Base-by-base conservation (phyloP, 139 green algal genomes). In the Haematococcus sp. region DNA sequence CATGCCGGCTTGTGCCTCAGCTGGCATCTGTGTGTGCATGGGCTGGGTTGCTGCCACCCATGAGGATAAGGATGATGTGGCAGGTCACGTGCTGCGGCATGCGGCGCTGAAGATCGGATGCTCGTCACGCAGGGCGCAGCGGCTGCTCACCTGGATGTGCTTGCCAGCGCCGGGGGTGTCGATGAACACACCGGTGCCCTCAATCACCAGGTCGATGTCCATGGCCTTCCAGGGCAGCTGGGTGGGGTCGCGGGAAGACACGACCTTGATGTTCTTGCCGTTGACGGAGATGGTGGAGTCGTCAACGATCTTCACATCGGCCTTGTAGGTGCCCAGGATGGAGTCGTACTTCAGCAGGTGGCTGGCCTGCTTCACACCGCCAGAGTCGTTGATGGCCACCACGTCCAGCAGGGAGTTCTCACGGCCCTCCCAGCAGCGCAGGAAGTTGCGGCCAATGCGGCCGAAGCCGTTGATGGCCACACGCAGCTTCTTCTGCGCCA, bases 281-380 rank as follows among this genome's bases (percentile, higher is more conserved):
- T 98, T 89, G 33, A 99, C 91, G 52, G 81, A 87, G 76, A 99
- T 91, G 81, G 81, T 84, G 65, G 74, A 78, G 79, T 99, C 93
- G 76, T 94, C 92, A n/a, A 94, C 84, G 56, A 87, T 76, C 90
- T 98, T 94, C 33, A 99, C 93, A 31, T 98, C 94, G 49, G 93
- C 92, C 51, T 86, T 66, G 87, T 98, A 99, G 23, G 90, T 97
- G 68, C 96, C 96, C 68, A 98, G 91, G 67, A 93, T 98, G 74
- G 93, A 97, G 87, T 99, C 96, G 83, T 99, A 99, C 92, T 99
- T 99, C 65, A 99, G 88, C 87, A 99, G 89, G 93, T 99, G 95
- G 71, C 82, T 88, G 58, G 95, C 95, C 92, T 98, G 94, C 89
- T 97, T 98, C 28, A 97, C 92, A 80, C 91, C 95, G 71, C 95